phyloP scores from a whole-genome alignment of 495 filamentous ascomycete genomes.

The Elaphomyces granulatus region DNA sequence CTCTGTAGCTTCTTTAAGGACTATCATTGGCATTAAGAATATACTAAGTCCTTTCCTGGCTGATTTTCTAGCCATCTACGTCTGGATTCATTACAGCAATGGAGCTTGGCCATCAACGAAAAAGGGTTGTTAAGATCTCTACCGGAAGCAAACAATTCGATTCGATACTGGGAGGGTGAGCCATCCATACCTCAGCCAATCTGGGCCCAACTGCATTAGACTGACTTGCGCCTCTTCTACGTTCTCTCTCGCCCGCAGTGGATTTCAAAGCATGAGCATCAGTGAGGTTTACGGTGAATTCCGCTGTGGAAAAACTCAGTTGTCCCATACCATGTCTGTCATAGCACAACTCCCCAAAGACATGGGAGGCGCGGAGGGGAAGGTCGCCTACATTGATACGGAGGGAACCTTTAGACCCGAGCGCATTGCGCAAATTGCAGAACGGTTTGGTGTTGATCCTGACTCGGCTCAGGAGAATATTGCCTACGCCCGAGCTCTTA shows the following conservation, averaged over 20 bases:
- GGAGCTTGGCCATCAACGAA: constrained; percentile 54
- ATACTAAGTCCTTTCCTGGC: too few relatives aligned
- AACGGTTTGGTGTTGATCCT: constrained; percentile 56
- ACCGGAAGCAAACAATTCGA: constrained; percentile 69
- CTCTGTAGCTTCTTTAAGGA: background rate
- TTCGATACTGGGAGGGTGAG: constrained; percentile 51
- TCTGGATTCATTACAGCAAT: constrained; percentile 65
- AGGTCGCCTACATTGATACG: constrained; percentile 70
- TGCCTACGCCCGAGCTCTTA: constrained; percentile 53
- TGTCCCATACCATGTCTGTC: constrained; percentile 55
- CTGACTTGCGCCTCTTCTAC: background rate
- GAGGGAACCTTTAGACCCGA: constrained; percentile 71
- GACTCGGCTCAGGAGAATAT: constrained; percentile 61
- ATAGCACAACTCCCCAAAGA: constrained; percentile 45
- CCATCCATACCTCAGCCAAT: too few relatives aligned
- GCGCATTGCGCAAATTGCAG: constrained; percentile 55
- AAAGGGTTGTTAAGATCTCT: constrained; percentile 52
- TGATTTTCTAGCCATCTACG: constrained; percentile 38
- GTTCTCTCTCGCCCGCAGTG: constrained; percentile 27
- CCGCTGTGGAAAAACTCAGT: constrained; percentile 64
- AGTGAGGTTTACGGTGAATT: constrained; percentile 63
- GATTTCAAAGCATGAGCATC: constrained; percentile 70
- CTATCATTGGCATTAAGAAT: too few relatives aligned
- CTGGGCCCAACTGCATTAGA: too few relatives aligned
- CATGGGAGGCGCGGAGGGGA: constrained; percentile 61